Conservation (phyloP, 2,329 filamentous ascomycete species). For the Botrytis fragariae region DNA sequence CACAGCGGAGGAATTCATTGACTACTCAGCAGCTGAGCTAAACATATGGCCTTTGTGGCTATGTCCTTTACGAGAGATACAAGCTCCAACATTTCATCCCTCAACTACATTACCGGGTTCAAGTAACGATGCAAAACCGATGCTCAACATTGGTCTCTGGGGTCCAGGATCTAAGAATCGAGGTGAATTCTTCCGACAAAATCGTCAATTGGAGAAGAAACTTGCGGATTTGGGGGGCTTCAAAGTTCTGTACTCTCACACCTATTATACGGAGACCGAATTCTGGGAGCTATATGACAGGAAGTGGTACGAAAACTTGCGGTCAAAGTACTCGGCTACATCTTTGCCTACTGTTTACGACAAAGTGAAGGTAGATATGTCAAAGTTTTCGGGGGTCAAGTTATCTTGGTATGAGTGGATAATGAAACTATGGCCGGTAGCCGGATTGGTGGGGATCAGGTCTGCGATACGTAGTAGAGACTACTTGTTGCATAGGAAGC, state of each 20-base stretch:
- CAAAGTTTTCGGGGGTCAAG: neutral
- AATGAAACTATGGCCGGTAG: neutral
- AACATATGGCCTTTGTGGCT: neutral
- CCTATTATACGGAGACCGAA: neutral
- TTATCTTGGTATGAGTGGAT: conserved; percentile 3
- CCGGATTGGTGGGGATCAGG: neutral
- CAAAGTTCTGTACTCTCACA: neutral
- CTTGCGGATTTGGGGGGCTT: neutral
- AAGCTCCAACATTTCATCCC: neutral
- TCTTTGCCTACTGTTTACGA: neutral
- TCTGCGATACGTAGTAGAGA: neutral
- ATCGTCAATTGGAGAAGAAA: neutral
- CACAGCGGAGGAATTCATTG: neutral
- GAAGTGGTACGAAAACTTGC: neutral
- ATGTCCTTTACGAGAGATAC: neutral
- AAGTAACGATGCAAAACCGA: neutral
- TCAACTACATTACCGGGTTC: neutral
- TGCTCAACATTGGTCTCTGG: neutral
- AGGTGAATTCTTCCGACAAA: neutral
- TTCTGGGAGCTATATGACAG: neutral
- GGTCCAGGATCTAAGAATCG: neutral
- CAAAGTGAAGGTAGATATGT: neutral
- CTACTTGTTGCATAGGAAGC: neutral
- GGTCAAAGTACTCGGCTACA: neutral
- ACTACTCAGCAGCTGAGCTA: neutral